Base-by-base conservation (phyloP, 148 eudicot species). In the Drosera capensis region DNA sequence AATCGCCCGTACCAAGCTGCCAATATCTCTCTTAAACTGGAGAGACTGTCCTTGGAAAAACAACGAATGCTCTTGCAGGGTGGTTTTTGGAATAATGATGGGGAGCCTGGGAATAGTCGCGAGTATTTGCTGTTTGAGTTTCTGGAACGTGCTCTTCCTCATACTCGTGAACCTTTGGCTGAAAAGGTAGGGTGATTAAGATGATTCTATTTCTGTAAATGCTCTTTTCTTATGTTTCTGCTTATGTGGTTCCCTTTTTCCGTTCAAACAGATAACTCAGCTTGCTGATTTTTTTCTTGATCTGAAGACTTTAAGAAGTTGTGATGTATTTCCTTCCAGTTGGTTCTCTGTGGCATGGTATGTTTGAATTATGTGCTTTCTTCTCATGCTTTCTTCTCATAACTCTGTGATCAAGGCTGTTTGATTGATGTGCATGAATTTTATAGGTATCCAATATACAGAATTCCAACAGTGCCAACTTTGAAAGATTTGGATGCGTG, bases 321-420 rank as follows among this genome's bases (percentile, higher is more conserved):
- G 86, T 58, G 92, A 88, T 68, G 22, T 88, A 28, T 67, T 68
- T 19, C 46, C 79, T 34, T 57, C 72, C 20, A 88, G 94, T 58
- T 88, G 97, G 97, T 23, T 83, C 21, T 83, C 94, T 46, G 94
- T 88, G 57, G 97, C 97, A 31, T 88, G 97, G 97, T 88, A 88
- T 25, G 41, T 62, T 28, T 26, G 8, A 49, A 2, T 49, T 49
- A 20, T 35, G 15, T 14, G 1, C 49, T 17, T 13, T 21, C 31
- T 45, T 23, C 12, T n/a, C n/a, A 9, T 25, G 17, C 6, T 23
- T 14, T 14, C 3, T 44, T 44, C n/a, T 22, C 12, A 8, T 5
- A 45, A 16, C 16, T 23, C 14, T 23, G 12, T 1, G 22, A 14
- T 11, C 5, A 13, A 23, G 1, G 8, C 9, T n/a, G 25, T 9